Percentiles rank a stretch among this genome's conserved stretches.
Evolutionary conservation across 2,329 filamentous ascomycete species (phyloP).

Genomic region (Stagonosporopsis cucurbitacearum): DNA sequence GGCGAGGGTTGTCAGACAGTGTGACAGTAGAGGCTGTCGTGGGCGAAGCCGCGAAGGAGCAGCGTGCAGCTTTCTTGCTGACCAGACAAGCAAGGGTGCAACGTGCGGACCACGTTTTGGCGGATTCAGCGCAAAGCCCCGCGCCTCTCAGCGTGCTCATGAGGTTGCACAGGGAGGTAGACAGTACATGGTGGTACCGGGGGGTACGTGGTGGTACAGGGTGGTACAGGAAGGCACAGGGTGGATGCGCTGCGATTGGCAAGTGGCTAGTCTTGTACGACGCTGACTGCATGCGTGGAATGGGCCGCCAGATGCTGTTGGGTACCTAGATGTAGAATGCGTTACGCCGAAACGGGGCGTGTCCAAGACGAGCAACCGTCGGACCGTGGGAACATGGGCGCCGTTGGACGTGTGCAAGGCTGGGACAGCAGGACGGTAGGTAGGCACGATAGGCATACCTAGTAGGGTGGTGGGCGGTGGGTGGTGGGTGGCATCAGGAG

Average conservation of each 20-base stretch:
- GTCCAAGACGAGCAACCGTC: conserved; percentile 38
- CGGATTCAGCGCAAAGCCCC: conserved; percentile 37
- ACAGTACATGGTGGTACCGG: too few species aligned
- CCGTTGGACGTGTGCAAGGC: conserved; percentile 24
- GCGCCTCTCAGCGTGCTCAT: conserved; percentile 33
- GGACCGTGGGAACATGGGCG: too few species aligned
- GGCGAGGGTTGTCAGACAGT: not conserved
- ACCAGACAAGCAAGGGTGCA: conserved; percentile 40
- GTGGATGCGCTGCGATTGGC: conserved; percentile 33
- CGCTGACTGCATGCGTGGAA: conserved; percentile 23
- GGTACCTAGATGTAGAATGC: too few species aligned
- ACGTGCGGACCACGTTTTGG: conserved; percentile 46
- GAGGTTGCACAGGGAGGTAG: conserved; percentile 30
- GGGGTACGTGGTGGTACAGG: too few species aligned
- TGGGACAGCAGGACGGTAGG: conserved; percentile 1
- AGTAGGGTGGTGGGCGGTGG: too few species aligned
- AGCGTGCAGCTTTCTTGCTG: conserved; percentile 10
- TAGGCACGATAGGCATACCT: too few species aligned
- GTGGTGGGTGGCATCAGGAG: conserved; percentile 4
- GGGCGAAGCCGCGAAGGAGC: conserved; percentile 5
- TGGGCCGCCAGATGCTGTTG: conserved; percentile 24
- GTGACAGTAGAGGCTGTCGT: conserved; percentile 1
- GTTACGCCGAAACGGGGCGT: conserved; percentile 42
- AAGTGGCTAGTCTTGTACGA: conserved; percentile 18
- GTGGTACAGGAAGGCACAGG: too few species aligned